Evolutionary conservation across 257 asterid genomes (phyloP).

Genomic region (Gentiana straminea): DNA sequence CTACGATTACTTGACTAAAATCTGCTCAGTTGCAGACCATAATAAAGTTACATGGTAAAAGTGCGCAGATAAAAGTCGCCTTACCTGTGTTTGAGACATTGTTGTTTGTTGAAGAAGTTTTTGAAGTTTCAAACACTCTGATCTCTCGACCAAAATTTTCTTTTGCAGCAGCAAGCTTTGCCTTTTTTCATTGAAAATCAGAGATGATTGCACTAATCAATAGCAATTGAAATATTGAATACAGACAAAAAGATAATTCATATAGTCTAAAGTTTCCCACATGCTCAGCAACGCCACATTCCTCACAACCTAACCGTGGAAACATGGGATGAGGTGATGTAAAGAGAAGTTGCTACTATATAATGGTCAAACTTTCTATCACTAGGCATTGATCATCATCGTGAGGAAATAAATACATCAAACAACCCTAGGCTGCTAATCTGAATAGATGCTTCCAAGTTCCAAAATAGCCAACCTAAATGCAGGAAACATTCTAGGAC

Average conservation of each 20-base stretch:
- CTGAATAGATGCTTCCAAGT: too few relatives aligned
- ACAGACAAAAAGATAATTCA: neutral
- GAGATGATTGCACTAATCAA: conserved; percentile 2
- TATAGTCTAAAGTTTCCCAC: too few relatives aligned
- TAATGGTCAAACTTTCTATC: too few relatives aligned
- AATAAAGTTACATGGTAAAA: conserved; percentile 1
- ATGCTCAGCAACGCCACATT: neutral
- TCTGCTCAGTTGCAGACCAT: too few relatives aligned
- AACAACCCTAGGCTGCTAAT: too few relatives aligned
- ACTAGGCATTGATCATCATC: too few relatives aligned
- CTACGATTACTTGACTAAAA: neutral
- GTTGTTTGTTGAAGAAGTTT: conserved; percentile 37
- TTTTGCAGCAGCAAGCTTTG: conserved; percentile 71
- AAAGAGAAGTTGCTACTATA: too few relatives aligned
- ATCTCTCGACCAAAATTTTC: conserved; percentile 75
- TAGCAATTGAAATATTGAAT: neutral
- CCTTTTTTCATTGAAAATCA: conserved; percentile 23
- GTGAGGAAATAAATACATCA: too few relatives aligned
- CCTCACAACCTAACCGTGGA: too few relatives aligned
- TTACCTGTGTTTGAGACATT: conserved; percentile 46
- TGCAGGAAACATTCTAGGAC: too few relatives aligned
- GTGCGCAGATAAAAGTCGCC: neutral
- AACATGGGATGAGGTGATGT: neutral
- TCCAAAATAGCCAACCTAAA: too few relatives aligned
- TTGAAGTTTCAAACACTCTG: conserved; percentile 63